Evolutionary conservation across 2,329 filamentous ascomycete genomes (phyloP).

Genomic region (Cercospora brassicicola): DNA sequence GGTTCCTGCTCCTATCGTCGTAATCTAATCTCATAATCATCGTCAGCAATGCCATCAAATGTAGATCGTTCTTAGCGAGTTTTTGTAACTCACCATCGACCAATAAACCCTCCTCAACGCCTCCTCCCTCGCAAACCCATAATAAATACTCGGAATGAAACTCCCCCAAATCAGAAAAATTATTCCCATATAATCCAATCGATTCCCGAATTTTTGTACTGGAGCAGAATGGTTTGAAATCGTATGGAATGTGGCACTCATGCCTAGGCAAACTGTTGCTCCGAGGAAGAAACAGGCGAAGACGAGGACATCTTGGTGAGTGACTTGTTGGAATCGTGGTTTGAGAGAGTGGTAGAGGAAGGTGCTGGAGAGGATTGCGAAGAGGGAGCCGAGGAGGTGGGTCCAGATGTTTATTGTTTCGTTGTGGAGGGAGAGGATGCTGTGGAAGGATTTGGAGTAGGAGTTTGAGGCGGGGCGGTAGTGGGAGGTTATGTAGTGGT

Average conservation of each 20-base stretch:
- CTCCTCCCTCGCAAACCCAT: conserved; percentile 74
- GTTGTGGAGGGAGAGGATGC: conserved; percentile 65
- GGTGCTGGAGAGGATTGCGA: conserved; percentile 55
- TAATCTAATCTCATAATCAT: conserved; percentile 60
- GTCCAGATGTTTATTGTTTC: conserved; percentile 72
- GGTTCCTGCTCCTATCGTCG: conserved; percentile 72
- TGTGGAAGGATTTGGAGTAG: conserved; percentile 58
- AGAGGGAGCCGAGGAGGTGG: conserved; percentile 66
- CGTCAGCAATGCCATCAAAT: too few relatives aligned
- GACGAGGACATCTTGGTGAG: conserved; percentile 63
- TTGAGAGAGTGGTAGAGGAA: conserved; percentile 60
- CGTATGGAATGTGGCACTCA: conserved; percentile 72
- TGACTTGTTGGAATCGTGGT: conserved; percentile 66
- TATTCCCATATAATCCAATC: conserved; percentile 92
- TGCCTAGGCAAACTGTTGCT: conserved; percentile 48
- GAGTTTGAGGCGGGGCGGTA: conserved; percentile 66
- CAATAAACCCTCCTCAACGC: conserved; percentile 69
- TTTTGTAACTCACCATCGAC: conserved; percentile 58
- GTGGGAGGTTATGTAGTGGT: conserved; percentile 66
- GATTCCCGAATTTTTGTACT: conserved; percentile 82
- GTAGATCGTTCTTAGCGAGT: too few relatives aligned
- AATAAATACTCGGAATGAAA: conserved; percentile 85
- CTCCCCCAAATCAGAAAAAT: conserved; percentile 87
- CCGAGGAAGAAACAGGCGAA: conserved; percentile 79
- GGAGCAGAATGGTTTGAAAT: conserved; percentile 78